Conservation (phyloP, 2,329 filamentous ascomycete genomes). For the Catunica adiposa region DNA sequence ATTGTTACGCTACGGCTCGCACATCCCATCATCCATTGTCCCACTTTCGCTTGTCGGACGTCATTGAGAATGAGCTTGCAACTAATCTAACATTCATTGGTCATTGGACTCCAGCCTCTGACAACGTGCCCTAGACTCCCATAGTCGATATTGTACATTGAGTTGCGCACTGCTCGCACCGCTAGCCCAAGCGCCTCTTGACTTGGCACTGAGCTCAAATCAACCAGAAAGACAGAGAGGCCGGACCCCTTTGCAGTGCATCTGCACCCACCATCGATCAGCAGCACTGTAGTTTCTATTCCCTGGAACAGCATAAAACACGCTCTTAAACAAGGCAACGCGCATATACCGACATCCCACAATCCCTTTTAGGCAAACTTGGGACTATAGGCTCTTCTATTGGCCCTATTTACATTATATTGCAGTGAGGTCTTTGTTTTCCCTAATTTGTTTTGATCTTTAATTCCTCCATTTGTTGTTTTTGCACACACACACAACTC, state of each 20-base stretch:
- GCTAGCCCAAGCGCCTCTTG: background rate
- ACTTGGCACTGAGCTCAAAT: background rate
- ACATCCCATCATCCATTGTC: too few relatives aligned
- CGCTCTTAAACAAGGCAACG: background rate
- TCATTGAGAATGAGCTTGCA: too few relatives aligned
- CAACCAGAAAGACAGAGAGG: background rate
- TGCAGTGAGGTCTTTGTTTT: background rate
- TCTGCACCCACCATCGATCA: background rate
- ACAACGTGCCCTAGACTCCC: too few relatives aligned
- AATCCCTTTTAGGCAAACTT: background rate
- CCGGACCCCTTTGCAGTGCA: conserved; percentile 4
- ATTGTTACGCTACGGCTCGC: too few relatives aligned
- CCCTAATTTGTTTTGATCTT: background rate
- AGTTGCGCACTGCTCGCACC: background rate
- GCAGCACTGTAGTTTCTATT: background rate
- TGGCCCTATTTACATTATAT: background rate
- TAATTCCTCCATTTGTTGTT: background rate
- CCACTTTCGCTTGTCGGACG: too few relatives aligned
- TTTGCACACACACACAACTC: background rate
- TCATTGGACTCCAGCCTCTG: too few relatives aligned
- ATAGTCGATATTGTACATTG: too few relatives aligned
- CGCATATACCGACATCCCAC: background rate
- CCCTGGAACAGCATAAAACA: conserved; percentile 3
- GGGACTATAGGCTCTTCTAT: background rate
- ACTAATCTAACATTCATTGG: too few relatives aligned